Base-by-base conservation (phyloP, 805 yeast species). In the Yarrowia sp. region DNA sequence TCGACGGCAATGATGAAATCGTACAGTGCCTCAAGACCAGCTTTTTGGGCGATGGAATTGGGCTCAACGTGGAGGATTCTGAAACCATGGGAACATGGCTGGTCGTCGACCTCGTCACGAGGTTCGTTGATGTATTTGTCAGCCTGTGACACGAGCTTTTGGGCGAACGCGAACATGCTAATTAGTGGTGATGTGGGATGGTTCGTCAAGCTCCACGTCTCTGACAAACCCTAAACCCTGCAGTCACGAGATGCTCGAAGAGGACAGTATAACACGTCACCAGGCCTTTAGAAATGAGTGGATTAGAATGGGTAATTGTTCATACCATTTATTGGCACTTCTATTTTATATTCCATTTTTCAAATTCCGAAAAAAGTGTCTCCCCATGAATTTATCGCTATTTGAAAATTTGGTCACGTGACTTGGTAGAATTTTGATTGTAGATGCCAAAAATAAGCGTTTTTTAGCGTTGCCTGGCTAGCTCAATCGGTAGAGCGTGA, bases 1-100 rank as follows among this genome's bases (percentile, higher is more conserved):
- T 93, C 90, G 65, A 92, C 78, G 1, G 89, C 88, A n/a, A 91
- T 81, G 39, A 93, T 84, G 73, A 82, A 93, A 74, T 93, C 99
- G 72, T 93, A 95, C 84, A 90, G 88, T 9, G 95, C 81, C 75
- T 92, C 96, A 33, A 95, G 74, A 2, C 88, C 89, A 28, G 80
- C 77, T 33, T 76, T 79, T 8, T 76, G 74, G 14, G 83, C 87
- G 13, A 77, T 75, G 0, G 88, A 83, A 63, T 75, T 76, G 36
- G 75, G 73, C 41, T 76, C 78, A 1, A 84, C 84, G 32, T 79
- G 76, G 1, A 88, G 70, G 1, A 89, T 83, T 42, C 92, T 79
- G 60, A 88, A 79, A 0, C 92, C 95, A 13, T 58, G 64, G 10
- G 64, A 58, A 4, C 61, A 28, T 72, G 76, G 67, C 62, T 68